Evolutionary conservation across 768 basidiomycete species (phyloP).

Genomic region (Amanita rimosa): DNA sequence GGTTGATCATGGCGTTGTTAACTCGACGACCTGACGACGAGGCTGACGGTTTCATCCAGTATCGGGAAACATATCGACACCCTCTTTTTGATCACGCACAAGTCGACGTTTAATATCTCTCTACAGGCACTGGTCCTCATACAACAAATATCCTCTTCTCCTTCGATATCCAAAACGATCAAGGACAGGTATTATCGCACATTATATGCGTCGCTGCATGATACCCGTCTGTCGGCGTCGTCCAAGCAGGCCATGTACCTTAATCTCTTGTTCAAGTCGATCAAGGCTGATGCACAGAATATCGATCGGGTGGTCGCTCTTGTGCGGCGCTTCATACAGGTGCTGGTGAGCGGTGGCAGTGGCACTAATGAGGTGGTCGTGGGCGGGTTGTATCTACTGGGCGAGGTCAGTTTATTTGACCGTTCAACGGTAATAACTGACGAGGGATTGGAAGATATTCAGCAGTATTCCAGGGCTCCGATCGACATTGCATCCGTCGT

Average conservation of each 20-base stretch:
- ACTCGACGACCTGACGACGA: background rate
- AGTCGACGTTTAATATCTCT: conserved; percentile 93
- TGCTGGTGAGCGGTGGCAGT: conserved; percentile 55
- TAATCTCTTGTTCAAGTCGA: conserved; percentile 83
- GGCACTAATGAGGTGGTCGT: conserved; percentile 83
- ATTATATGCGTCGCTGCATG: conserved; percentile 83
- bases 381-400: conserved; percentile 78
- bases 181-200: conserved; percentile 68
- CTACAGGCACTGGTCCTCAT: conserved; percentile 87
- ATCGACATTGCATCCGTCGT: conserved; percentile 21
- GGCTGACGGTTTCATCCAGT: conserved; percentile 22
- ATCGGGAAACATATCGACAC: conserved; percentile 85
- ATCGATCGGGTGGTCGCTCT: conserved; percentile 65
- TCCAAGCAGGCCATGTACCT: conserved; percentile 97
- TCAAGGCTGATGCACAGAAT: conserved; percentile 50
- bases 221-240: conserved; percentile 66
- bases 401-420: conserved; percentile 48
- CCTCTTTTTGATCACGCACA: conserved; percentile 90
- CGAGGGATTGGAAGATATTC: conserved; percentile 22
- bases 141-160: conserved; percentile 62
- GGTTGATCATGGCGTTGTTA: conserved; percentile 12
- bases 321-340: conserved; percentile 73
- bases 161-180: conserved; percentile 35
- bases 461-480: conserved; percentile 30
- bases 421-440: background rate